Evolutionary conservation across 2,329 filamentous ascomycete species (phyloP), one percentile per base, ranked within the genome.

Genomic region (Tolypocladium paradoxum): DNA sequence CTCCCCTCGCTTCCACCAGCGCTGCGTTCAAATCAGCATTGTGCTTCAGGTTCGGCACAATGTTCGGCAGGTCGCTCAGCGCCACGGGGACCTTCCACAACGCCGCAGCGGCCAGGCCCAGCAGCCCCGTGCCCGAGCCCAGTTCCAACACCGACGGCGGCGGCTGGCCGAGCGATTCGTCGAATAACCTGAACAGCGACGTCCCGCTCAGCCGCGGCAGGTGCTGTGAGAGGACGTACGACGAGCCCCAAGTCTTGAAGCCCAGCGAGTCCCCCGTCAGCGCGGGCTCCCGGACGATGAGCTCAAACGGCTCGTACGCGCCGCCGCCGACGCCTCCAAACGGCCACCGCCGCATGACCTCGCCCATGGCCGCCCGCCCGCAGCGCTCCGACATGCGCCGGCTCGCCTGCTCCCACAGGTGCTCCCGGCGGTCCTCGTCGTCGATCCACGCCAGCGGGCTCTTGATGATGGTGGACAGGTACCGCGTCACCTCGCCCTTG

Each of bases 241-340:
- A 92, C 0, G 90, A 92, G 0, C 88, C 89, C 93, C 93, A 97
- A 0, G 93, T 99, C 69, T 99, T 97, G 67, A 95, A 78, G 1
- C 93, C 93, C 20, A 97, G 76, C 55, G 88, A 87, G 68, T 96
- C 92, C 7, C 87, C 87, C 0, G 89, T 95, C 53, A 97, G 75
- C 1, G 90, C 84, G 2, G 93, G 93, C 66, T 99, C 93, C 53
- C 89, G 80, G 38, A 99, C 82, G 36, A 79, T 77, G 50, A 99
- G 73, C 47, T 84, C 77, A 59, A 90, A 77, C 1, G 69, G 59
- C 29, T 73, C 67, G 29, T 66, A 62, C 3, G 61, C 55, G 12
- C 56, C 48, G 18, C 53, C 59, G 46, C 59, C 63, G 8, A 58
- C 61, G 27, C 38, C 43, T 18, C 56, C 62, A 57, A 82, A 79